Evolutionary conservation across 805 yeast genomes (phyloP).

Genomic region (Candida nemodendra): DNA sequence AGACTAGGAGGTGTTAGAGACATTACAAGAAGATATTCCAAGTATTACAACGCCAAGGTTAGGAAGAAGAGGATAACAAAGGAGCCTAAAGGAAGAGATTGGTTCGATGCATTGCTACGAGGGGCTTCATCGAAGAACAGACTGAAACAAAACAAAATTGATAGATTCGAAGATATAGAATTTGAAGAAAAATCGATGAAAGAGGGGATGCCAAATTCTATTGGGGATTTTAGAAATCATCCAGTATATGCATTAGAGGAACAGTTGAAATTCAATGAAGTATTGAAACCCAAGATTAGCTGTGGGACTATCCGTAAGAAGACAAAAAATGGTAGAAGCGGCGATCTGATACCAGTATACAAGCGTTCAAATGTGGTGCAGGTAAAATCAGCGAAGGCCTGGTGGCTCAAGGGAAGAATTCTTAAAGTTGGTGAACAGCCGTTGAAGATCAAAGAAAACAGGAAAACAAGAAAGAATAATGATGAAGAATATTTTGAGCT

Average conservation of each 20-base stretch:
- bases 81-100: conserved; percentile 51
- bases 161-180: conserved; percentile 58
- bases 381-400: conserved; percentile 73
- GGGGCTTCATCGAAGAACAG: conserved; percentile 30
- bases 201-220: conserved; percentile 86
- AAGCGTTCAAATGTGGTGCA: conserved; percentile 60
- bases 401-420: conserved; percentile 81
- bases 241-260: conserved; percentile 81
- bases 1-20: conserved; percentile 65
- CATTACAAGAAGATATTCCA: conserved; percentile 81
- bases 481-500: conserved; percentile 27
- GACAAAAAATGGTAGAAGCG: conserved; percentile 37
- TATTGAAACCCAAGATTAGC: conserved; percentile 62
- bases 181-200: conserved; percentile 58
- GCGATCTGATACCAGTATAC: conserved; percentile 57
- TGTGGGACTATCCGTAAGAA: conserved; percentile 67
- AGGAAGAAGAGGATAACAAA: conserved; percentile 69
- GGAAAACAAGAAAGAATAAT: conserved; percentile 18
- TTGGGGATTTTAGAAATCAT: conserved; percentile 82
- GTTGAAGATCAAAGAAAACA: conserved; percentile 42
- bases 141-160: conserved; percentile 33
- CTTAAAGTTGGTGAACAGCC: conserved; percentile 72
- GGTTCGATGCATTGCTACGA: conserved; percentile 56
- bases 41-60: conserved; percentile 67
- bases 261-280: conserved; percentile 70